phyloP scores from a whole-genome alignment of 2,329 filamentous ascomycete genomes.

The Cladorrhinum sp. region DNA sequence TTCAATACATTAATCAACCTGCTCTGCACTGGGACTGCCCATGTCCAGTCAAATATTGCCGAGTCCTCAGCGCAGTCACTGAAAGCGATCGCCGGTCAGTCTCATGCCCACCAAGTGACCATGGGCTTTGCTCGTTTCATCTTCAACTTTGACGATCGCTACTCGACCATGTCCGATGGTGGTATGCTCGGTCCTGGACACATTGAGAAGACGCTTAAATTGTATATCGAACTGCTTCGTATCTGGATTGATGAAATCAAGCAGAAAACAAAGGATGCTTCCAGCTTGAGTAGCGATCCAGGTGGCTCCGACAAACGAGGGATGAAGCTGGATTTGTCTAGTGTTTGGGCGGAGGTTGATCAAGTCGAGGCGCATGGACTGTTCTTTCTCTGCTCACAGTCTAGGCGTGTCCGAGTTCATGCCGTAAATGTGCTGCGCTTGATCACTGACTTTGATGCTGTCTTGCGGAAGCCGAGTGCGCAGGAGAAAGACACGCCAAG shows the following conservation, averaged over 20 bases:
- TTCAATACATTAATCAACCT: conserved; percentile 94
- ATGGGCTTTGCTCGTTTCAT: conserved; percentile 97
- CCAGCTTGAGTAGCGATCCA: conserved; percentile 62
- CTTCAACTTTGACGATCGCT: conserved; percentile 96
- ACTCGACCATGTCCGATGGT: conserved; percentile 96
- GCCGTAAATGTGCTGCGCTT: conserved; percentile 89
- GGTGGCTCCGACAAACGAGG: conserved; percentile 65
- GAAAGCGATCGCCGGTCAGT: conserved; percentile 91
- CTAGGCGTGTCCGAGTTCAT: conserved; percentile 80
- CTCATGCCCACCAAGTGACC: conserved; percentile 90
- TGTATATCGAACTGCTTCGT: conserved; percentile 89
- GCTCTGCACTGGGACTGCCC: conserved; percentile 92
- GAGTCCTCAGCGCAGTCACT: conserved; percentile 87
- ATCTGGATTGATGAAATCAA: conserved; percentile 99
- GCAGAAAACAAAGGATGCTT: conserved; percentile 73
- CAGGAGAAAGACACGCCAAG: conserved; percentile 63
- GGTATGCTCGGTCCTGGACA: conserved; percentile 92
- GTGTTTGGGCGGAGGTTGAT: conserved; percentile 89
- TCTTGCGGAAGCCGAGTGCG: conserved; percentile 66
- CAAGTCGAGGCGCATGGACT: conserved; percentile 95
- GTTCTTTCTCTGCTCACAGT: conserved; percentile 97
- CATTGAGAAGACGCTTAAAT: conserved; percentile 86
- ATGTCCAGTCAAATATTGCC: conserved; percentile 90
- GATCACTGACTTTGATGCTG: conserved; percentile 89
- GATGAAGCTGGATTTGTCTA: conserved; percentile 78